Evolutionary conservation across 805 yeast species (phyloP), one percentile per base, ranked within the genome.

Genomic region (Kodamaea lidongshanica): DNA sequence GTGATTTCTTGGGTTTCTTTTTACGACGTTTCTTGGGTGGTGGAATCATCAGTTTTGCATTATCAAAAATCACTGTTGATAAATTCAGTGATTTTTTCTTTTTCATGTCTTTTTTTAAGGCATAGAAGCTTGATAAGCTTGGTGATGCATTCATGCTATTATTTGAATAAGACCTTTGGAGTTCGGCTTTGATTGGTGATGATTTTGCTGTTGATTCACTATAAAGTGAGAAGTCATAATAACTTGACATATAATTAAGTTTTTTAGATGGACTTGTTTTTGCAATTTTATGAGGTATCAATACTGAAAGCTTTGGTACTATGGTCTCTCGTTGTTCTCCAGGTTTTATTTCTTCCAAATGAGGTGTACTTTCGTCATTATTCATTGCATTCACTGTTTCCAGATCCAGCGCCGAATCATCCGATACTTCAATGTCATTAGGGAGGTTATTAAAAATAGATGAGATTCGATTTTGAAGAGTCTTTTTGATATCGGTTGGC

Each of bases 381-480:
- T 19, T 19, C 16, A 12, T 16, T 4, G 46, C 41, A 16, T 40
- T 42, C 6, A 57, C 45, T 1, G 67, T 56, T 12, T 64, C 70
- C 24, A 42, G 41, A 28, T 63, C 70, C 1, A 65, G 57, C 3
- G 65, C 67, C n/a, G 66, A 59, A 38, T 65, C 70, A 30, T 65
- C 71, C 0, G 68, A 61, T 5, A 65, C 42, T 35, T 65, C 70
- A 30, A 65, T 61, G 45, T 65, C 71, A 39, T 65, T 65, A 9
- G 71, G 71, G n/a, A 65, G 44, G 25, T 65, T 65, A 36, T 60
- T 65, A 45, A 65, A 65, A 4, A 63, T 57, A 5, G 66, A 50
- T 2, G 66, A 48, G 8, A 61, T 60, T 19, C 54, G 43, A 36
- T 44, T 55, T 38, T 23, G 35, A 8, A 32, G 17, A n/a, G 35